phyloP scores from a whole-genome alignment of 805 yeast genomes.

The Candida nemodendra region DNA sequence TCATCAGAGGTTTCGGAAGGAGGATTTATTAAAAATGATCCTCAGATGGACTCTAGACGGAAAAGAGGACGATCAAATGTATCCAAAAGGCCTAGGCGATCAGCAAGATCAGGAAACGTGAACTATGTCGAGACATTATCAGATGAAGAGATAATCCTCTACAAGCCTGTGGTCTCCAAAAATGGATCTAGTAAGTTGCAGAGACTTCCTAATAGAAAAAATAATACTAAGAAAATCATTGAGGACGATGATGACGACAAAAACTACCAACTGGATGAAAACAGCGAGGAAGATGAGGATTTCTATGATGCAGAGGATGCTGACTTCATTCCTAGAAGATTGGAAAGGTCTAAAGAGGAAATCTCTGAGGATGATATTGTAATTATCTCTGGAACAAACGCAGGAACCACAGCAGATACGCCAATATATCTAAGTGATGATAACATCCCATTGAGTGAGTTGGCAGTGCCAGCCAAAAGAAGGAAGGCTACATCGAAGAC shows the following conservation, averaged over 20 bases:
- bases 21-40: constrained; percentile 43
- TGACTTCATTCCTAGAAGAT: constrained; percentile 30
- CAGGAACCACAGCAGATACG: constrained; percentile 8
- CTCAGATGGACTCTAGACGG: constrained; percentile 22
- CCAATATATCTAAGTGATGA: constrained; percentile 21
- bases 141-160: constrained; percentile 5
- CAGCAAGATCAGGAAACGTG: constrained; percentile 6
- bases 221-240: constrained; percentile 11
- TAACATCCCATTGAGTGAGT: constrained; percentile 16
- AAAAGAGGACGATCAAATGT: constrained; percentile 10
- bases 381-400: constrained; percentile 20
- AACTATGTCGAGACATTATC: constrained; percentile 8
- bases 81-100: constrained; percentile 13
- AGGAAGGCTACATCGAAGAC: constrained; percentile 8
- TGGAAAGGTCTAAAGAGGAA: constrained; percentile 7
- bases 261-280: constrained; percentile 18
- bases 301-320: constrained; percentile 43
- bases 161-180: constrained; percentile 29
- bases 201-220: constrained; percentile 8
- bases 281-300: constrained; percentile 25
- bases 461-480: constrained; percentile 8
- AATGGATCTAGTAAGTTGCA: constrained; percentile 5
- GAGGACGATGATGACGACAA: constrained; percentile 16
- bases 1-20: constrained; percentile 29
- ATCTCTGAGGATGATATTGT: constrained; percentile 19